phyloP scores from a whole-genome alignment of 2,329 filamentous ascomycete species.

The Aspergillus fructus region DNA sequence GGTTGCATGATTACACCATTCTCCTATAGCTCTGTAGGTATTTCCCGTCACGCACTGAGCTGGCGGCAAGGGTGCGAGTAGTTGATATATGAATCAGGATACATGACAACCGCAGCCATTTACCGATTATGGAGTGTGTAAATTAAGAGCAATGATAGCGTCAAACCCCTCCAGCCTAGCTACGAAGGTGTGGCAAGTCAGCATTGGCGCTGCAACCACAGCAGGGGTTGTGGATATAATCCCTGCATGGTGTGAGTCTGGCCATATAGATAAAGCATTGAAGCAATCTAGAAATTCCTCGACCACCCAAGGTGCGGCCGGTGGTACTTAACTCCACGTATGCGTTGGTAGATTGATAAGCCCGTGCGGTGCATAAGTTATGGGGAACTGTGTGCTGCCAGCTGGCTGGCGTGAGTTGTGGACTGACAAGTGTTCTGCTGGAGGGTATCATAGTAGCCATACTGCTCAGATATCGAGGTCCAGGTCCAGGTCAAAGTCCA shows the following conservation, averaged over 20 bases:
- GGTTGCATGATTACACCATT: background rate
- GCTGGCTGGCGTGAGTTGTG: background rate
- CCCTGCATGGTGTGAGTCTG: conserved; percentile 3
- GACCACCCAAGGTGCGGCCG: background rate
- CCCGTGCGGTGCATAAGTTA: background rate
- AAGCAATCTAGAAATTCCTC: background rate
- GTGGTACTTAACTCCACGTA: background rate
- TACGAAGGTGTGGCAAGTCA: background rate
- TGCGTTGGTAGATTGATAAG: conserved; percentile 4
- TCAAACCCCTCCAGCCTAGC: background rate
- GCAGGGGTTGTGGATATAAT: conserved; percentile 13
- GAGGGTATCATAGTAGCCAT: background rate
- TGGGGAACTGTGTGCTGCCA: background rate
- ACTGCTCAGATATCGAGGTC: background rate
- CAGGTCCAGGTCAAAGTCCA: background rate
- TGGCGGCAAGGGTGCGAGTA: background rate
- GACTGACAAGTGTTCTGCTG: background rate
- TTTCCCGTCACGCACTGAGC: background rate
- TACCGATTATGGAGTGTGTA: background rate
- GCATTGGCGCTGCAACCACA: conserved; percentile 15
- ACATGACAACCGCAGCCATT: background rate
- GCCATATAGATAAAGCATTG: background rate
- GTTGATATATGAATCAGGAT: background rate
- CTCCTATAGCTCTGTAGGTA: background rate
- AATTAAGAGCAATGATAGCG: background rate